Percentiles rank a stretch among this genome's conserved stretches.
Conservation (phyloP, 108 stramenopile species). For the Seminavis robusta region DNA sequence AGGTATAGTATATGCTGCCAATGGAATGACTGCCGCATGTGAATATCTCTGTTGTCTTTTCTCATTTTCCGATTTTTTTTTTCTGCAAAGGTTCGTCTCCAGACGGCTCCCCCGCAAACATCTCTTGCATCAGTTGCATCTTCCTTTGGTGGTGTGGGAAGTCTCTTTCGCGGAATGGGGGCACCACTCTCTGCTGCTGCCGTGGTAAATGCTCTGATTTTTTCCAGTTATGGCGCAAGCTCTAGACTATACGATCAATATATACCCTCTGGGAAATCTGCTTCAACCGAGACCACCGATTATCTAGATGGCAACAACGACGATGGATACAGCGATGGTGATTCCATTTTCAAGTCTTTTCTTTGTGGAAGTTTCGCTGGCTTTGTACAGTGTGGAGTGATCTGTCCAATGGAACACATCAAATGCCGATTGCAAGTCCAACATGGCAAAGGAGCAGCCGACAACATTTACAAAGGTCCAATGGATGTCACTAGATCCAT, state of each 20-base stretch:
- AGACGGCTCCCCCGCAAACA: constrained; percentile 42
- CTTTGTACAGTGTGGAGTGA: constrained; percentile 72
- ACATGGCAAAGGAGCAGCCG: constrained; percentile 18
- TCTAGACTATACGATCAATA: constrained; percentile 67
- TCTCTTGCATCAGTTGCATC: constrained; percentile 8
- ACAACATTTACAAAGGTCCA: constrained; percentile 48
- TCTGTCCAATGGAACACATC: constrained; percentile 88
- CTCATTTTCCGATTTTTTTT: too few species aligned
- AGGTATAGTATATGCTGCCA: too few species aligned
- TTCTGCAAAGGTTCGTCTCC: constrained; percentile 25
- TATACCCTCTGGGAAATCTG: not conserved
- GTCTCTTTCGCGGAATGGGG: constrained; percentile 85
- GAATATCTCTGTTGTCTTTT: too few species aligned
- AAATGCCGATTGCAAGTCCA: constrained; percentile 90
- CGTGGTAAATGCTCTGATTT: constrained; percentile 86
- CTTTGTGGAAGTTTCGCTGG: constrained; percentile 86
- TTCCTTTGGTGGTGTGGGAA: constrained; percentile 44
- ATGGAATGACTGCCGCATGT: too few species aligned
- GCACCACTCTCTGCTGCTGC: constrained; percentile 81
- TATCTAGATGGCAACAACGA: constrained; percentile 2
- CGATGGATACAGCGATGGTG: not conserved
- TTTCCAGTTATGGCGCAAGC: constrained; percentile 76
- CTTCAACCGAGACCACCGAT: not conserved
- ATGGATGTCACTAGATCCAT: constrained; percentile 47
- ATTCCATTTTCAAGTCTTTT: constrained; percentile 40